Conservation (phyloP, 305 asterid genomes). For the Coffea humblotiana region DNA sequence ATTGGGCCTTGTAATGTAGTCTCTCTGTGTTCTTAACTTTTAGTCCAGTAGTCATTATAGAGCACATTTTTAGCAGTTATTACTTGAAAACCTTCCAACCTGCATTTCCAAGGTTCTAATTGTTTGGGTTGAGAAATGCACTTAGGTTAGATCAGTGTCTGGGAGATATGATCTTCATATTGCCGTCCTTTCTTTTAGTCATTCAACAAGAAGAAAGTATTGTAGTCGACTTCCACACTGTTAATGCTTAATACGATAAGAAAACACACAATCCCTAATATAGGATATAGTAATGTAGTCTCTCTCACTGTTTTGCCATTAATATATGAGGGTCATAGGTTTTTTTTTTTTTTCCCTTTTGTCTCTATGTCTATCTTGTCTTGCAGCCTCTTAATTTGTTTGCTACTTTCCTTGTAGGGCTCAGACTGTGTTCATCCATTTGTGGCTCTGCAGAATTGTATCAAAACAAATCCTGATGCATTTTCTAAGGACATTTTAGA, state of each 20-base stretch:
- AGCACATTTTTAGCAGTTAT: background rate
- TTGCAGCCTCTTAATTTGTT: background rate
- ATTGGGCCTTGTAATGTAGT: background rate
- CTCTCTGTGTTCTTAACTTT: no score
- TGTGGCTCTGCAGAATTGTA: conserved; percentile 81
- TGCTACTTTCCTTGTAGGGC: conserved; percentile 36
- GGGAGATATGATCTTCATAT: background rate
- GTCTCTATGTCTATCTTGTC: background rate
- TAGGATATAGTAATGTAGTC: no score
- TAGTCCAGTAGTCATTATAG: no score
- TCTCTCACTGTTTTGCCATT: background rate
- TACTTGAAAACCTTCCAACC: background rate
- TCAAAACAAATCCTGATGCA: conserved; percentile 75
- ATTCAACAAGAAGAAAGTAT: background rate
- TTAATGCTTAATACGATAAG: background rate
- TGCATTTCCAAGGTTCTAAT: background rate
- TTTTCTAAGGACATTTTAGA: conserved; percentile 70
- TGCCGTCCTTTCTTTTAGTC: background rate
- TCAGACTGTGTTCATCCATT: conserved; percentile 82
- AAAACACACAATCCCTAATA: background rate
- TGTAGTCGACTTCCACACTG: background rate
- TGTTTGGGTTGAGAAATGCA: background rate
- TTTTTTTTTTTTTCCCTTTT: background rate
- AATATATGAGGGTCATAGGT: background rate
- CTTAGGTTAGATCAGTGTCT: background rate